Evolutionary conservation across 768 basidiomycete species (phyloP), one percentile per base, ranked within the genome.

Genomic region (Lentinula sp.): DNA sequence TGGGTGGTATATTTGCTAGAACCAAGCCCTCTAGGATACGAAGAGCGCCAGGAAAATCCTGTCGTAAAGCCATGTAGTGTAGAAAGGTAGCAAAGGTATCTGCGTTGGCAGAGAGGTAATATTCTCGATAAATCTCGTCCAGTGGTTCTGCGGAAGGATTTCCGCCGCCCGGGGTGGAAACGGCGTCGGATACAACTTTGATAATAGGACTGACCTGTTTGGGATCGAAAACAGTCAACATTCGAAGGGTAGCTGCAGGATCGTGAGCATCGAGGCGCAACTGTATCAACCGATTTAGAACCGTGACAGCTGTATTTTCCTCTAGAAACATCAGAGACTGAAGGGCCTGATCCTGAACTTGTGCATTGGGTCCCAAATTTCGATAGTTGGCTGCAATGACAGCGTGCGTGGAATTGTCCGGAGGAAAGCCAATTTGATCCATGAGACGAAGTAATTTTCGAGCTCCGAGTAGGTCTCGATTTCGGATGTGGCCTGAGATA

Each of bases 231-330:
- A 79, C 67, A 12, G 79, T 76, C 28, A 90, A 70, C 28, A 87
- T 70, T 57, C 74, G 75, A 20, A 79, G 64, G 4, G 81, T 80
- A 23, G 76, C 76, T 42, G 69, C 46, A 56, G 83, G 61, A 72
- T 91, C 84, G 66, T 75, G 71, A 35, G 74, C 69, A 67, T 87
- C 85, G 43, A 93, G 68, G 49, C 81, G 77, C 43, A 85, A 77
- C 63, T 82, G 82, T 48, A 91, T 76, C n/a, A 92, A 73, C 62
- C 79, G 79, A 77, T 93, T 93, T 69, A 92, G 68, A n/a, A 85
- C 77, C 33, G 72, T 70, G n/a, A 84, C 82, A 43, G 82, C 78
- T 1, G 73, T 71, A 3, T 64, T 70, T 13, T 65, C 66, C 62
- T 75, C 73, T 61, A 85, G 69, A 23, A 72, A 67, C 41, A 66